Percentiles rank a stretch among this genome's conserved stretches.
These are phyloP conservation scores for Epipyxis sp. DNA, from an alignment of 108 stramenopile species.

Conservation along the genomic window DNA sequence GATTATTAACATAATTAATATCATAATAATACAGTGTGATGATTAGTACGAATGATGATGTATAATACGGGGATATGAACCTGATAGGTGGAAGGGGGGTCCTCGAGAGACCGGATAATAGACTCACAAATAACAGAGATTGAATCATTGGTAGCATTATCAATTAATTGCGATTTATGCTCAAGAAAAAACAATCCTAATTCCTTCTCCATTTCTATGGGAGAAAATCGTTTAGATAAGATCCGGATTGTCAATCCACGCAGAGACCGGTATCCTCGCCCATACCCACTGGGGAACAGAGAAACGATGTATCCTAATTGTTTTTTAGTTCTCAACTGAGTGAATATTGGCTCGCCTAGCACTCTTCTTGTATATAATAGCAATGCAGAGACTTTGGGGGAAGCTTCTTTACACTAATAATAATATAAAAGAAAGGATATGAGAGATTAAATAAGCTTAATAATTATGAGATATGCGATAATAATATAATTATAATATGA, in stretches of 20 bases:
- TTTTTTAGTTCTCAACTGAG: neutral
- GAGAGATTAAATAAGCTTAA: neutral
- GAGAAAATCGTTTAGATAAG: neutral
- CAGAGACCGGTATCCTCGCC: neutral
- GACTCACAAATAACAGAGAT: no score
- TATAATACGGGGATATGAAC: no score
- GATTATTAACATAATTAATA: no score
- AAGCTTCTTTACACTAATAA: neutral
- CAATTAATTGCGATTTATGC: no score
- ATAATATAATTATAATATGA: no score
- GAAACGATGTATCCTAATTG: constrained; percentile 29
- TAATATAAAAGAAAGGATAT: neutral
- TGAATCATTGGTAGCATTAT: no score
- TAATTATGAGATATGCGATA: neutral
- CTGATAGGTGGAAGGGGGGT: no score
- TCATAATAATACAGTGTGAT: no score
- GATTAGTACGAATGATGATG: no score
- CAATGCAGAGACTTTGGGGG: neutral
- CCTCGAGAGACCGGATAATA: no score
- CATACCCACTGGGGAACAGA: neutral
- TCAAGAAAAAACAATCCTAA: neutral
- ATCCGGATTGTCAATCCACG: neutral
- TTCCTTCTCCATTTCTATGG: neutral
- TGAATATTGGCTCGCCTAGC: constrained; percentile 8
- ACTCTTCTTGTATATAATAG: neutral